A percentile compares a stretch with the other conserved stretches of the same genome.
Evolutionary conservation across 2,329 filamentous ascomycete genomes (phyloP).

Genomic region (Penicillium sp.): DNA sequence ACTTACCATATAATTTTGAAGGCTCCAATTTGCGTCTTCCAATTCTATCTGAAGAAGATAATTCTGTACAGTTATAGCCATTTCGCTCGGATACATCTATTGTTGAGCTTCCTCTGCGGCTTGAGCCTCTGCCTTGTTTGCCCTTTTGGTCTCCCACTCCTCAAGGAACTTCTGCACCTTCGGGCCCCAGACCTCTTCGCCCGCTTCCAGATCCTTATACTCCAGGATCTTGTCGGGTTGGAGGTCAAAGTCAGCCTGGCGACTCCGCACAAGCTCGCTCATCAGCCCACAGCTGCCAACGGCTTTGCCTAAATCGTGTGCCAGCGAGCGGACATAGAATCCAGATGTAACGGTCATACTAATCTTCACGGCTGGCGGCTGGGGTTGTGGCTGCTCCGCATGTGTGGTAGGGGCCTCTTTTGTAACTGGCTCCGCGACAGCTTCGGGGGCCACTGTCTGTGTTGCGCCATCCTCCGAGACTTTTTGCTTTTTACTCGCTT

Average conservation of each 20-base stretch:
- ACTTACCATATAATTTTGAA: background rate
- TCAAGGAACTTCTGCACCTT: constrained; percentile 60
- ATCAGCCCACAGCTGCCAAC: constrained; percentile 79
- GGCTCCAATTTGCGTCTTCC: background rate
- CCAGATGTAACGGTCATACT: constrained; percentile 91
- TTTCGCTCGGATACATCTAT: background rate
- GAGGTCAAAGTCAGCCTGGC: constrained; percentile 76
- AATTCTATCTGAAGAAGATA: background rate
- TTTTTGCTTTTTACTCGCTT: constrained; percentile 31
- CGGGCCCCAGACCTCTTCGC: constrained; percentile 77
- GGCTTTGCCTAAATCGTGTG: constrained; percentile 82
- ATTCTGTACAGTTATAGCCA: background rate
- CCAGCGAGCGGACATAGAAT: constrained; percentile 92
- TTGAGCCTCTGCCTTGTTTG: constrained; percentile 13
- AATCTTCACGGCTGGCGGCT: constrained; percentile 69
- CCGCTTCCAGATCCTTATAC: constrained; percentile 68
- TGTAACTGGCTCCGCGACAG: constrained; percentile 11
- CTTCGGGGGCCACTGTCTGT: constrained; percentile 8
- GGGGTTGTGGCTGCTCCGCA: constrained; percentile 18
- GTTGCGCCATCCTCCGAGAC: constrained; percentile 27
- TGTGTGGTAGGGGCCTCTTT: constrained; percentile 11
- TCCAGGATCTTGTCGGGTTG: constrained; percentile 68
- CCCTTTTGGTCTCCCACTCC: constrained; percentile 46
- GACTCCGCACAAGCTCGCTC: constrained; percentile 73
- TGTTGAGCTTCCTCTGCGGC: constrained; percentile 1